These are phyloP conservation scores for Lentithecium fluviatile DNA, from an alignment of 495 filamentous ascomycete genomes.

Conservation along the genomic window DNA sequence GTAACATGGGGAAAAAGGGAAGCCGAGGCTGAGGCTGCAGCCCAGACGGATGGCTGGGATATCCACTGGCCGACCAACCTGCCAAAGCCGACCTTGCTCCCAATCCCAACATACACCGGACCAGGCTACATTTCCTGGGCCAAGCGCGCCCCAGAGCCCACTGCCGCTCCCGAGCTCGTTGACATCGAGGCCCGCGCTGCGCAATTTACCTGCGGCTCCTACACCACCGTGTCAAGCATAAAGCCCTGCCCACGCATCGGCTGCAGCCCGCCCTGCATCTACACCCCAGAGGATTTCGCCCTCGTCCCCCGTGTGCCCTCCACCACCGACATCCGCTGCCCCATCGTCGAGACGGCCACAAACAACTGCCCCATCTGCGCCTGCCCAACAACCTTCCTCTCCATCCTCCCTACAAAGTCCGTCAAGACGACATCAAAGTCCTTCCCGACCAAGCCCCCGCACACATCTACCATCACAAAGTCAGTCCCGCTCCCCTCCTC, in stretches of 20 bases:
- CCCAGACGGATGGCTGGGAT: background rate
- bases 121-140: constrained; percentile 14
- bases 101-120: background rate
- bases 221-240: constrained; percentile 4
- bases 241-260: constrained; percentile 18
- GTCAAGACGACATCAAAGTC: constrained; percentile 1
- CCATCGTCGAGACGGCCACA: constrained; percentile 9
- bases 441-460: background rate
- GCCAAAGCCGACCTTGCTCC: background rate
- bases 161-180: constrained; percentile 3
- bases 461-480: background rate
- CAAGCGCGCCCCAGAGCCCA: constrained; percentile 21
- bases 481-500: background rate
- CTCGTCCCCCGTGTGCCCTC: background rate
- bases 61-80: background rate
- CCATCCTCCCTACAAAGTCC: constrained; percentile 1
- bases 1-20: constrained; percentile 14
- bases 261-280: background rate
- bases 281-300: background rate
- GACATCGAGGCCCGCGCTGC: background rate
- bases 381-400: background rate
- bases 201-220: constrained; percentile 5
- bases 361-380: constrained; percentile 16
- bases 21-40: constrained; percentile 7
- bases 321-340: constrained; percentile 5